Base-by-base conservation (phyloP, 2,329 filamentous ascomycete species). In the Stemphylium beticola region DNA sequence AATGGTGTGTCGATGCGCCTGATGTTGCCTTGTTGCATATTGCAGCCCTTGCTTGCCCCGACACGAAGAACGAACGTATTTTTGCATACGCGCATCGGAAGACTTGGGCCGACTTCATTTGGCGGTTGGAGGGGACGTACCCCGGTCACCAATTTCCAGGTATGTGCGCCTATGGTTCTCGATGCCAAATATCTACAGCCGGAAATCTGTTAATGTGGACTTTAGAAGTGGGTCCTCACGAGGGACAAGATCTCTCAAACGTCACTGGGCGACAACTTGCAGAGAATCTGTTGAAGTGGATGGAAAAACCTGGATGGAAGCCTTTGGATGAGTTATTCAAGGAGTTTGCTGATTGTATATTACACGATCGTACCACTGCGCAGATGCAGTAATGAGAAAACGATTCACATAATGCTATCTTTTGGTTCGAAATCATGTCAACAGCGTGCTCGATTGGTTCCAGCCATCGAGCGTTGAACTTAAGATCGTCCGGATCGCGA, bases 11-110 rank as follows among this genome's bases (percentile, higher is more conserved):
- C 15, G 76, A 85, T 54, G 80, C 83, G 0, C 69, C 79, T 7
- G 83, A 86, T 41, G 66, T 68, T 7, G 83, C 80, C 0, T 68
- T 76, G 0, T 67, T 86, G 0, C 82, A 85, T 38, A 73, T 84
- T 2, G 79, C 81, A 2, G 82, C 77, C 0, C 68, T 81, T 5
- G 66, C 82, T 0, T 72, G 81, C 11, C 72, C 75, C 0, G 69
- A 74, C 0, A 76, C 83, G 0, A 61, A 69, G 14, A 74, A 76
- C 1, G 77, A 85, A 57, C 76, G 84, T 0, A 66, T 86, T 6
- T 83, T 85, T 57, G 82, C 74, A 2, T 82, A 80, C 42, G 81
- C 79, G 0, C 66, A 74, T 0, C 75, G 76, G 0, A 79, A 76
- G 43, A 82, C 72, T 41, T 81, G 76, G 68, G 78, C 80, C 18